phyloP scores from a whole-genome alignment of 2,329 filamentous ascomycete species.

The Teratosphaeria viscida region DNA sequence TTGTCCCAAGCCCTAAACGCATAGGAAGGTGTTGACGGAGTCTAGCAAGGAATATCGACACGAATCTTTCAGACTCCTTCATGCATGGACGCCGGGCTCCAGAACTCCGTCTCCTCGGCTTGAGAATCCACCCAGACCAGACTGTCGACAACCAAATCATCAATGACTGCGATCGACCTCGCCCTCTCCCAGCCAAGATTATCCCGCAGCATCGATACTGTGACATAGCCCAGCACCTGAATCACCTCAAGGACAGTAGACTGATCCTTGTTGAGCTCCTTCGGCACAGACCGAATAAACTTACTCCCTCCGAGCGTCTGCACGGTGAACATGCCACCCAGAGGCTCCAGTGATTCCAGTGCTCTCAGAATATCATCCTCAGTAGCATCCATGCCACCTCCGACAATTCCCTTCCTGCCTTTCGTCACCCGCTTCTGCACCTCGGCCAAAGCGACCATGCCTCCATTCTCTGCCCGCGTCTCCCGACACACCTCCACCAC shows the following conservation, averaged over 20 bases:
- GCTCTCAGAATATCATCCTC: slow-evolving; percentile 90
- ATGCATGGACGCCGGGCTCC: slow-evolving; percentile 68
- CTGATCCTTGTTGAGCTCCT: slow-evolving; percentile 92
- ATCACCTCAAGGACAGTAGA: slow-evolving; percentile 83
- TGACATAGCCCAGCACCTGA: slow-evolving; percentile 82
- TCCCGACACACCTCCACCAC: slow-evolving; percentile 87
- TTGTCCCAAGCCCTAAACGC: no score
- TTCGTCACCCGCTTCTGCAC: slow-evolving; percentile 65
- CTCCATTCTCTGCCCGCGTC: slow-evolving; percentile 83
- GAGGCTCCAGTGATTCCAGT: slow-evolving; percentile 73
- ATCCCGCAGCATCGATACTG: slow-evolving; percentile 73
- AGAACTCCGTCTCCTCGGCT: slow-evolving; percentile 81
- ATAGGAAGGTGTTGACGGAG: no score
- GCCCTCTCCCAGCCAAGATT: slow-evolving; percentile 81
- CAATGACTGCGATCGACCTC: slow-evolving; percentile 76
- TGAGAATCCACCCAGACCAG: slow-evolving; percentile 93
- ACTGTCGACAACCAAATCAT: slow-evolving; percentile 79
- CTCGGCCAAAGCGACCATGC: slow-evolving; percentile 75
- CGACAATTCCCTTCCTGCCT: slow-evolving; percentile 60
- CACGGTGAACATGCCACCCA: slow-evolving; percentile 80
- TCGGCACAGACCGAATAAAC: slow-evolving; percentile 86
- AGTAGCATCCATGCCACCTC: slow-evolving; percentile 64
- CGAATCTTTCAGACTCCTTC: slow-evolving; percentile 12
- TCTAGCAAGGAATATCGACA: not conserved
- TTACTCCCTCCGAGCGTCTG: slow-evolving; percentile 72